phyloP scores from a whole-genome alignment of 1,139 yeast species.

The Entelexis sorbosivorans region DNA sequence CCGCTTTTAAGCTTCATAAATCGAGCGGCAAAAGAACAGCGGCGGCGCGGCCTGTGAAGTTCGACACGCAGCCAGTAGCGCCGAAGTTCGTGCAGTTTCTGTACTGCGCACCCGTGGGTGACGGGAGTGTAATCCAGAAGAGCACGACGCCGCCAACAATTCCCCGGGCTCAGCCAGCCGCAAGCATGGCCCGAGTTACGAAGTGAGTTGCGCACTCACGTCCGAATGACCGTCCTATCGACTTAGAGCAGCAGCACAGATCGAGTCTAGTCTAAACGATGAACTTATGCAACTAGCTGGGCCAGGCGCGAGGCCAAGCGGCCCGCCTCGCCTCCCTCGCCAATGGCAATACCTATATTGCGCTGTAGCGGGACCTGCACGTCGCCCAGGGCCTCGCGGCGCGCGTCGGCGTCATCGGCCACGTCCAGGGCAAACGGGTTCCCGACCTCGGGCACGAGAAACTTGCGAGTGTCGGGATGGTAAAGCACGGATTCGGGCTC shows the following conservation, averaged over 20 bases:
- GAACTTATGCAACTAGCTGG: background rate
- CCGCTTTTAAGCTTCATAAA: no score
- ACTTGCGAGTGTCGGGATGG: conserved; percentile 42
- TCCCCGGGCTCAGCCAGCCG: no score
- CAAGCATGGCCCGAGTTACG: background rate
- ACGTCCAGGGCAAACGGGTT: conserved; percentile 43
- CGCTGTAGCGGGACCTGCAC: conserved; percentile 40
- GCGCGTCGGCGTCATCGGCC: conserved; percentile 52
- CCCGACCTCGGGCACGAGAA: conserved; percentile 44
- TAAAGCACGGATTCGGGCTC: conserved; percentile 18
- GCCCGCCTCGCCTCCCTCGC: conserved; percentile 71
- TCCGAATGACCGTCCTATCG: no score
- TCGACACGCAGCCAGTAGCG: no score
- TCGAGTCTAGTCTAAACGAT: no score
- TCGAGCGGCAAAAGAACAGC: no score
- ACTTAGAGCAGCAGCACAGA: no score
- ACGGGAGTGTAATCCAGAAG: background rate
- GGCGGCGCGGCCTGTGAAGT: no score
- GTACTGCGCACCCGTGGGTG: background rate
- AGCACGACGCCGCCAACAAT: background rate
- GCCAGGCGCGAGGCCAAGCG: conserved; percentile 36
- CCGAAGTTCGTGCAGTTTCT: background rate
- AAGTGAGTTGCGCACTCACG: no score
- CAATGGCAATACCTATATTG: conserved; percentile 44
- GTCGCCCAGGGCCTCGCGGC: conserved; percentile 47